phyloP scores from a whole-genome alignment of 2,329 filamentous ascomycete genomes.

The Fusarium euwallaceae region DNA sequence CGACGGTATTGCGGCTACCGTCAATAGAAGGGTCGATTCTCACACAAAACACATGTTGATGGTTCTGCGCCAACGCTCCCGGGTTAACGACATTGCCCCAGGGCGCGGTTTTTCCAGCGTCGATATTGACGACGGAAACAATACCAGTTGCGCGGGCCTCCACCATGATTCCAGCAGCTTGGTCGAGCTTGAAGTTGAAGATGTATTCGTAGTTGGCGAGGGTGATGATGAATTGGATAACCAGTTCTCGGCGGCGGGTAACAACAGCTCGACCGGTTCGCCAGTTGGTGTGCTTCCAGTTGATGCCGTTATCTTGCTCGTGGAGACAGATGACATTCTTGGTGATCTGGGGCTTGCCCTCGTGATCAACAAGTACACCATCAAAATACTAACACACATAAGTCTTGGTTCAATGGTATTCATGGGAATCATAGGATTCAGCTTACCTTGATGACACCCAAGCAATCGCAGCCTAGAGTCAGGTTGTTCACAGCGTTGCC shows the following conservation, averaged over 20 bases:
- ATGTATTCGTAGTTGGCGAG: constrained; percentile 78
- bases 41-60: constrained; percentile 77
- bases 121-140: constrained; percentile 71
- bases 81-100: constrained; percentile 75
- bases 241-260: constrained; percentile 70
- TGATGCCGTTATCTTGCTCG: constrained; percentile 78
- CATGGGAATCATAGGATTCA: background rate
- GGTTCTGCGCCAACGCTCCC: constrained; percentile 75
- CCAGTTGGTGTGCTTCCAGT: constrained; percentile 80
- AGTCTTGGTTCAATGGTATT: background rate
- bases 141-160: constrained; percentile 77
- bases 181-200: constrained; percentile 68
- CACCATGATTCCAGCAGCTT: constrained; percentile 70
- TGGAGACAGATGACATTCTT: constrained; percentile 75
- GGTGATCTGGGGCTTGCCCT: constrained; percentile 53
- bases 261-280: constrained; percentile 73
- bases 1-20: constrained; percentile 68
- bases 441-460: constrained; percentile 68
- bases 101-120: constrained; percentile 62
- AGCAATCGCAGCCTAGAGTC: constrained; percentile 74
- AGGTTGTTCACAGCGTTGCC: constrained; percentile 78
- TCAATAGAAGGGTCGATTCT: constrained; percentile 76
- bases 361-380: constrained; percentile 48
- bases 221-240: constrained; percentile 78
- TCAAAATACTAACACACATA: constrained; percentile 50